Percentiles rank a stretch among this genome's conserved stretches.
phyloP scores from a whole-genome alignment of 2,329 filamentous ascomycete genomes.

The Corniculantispora saksenae region DNA sequence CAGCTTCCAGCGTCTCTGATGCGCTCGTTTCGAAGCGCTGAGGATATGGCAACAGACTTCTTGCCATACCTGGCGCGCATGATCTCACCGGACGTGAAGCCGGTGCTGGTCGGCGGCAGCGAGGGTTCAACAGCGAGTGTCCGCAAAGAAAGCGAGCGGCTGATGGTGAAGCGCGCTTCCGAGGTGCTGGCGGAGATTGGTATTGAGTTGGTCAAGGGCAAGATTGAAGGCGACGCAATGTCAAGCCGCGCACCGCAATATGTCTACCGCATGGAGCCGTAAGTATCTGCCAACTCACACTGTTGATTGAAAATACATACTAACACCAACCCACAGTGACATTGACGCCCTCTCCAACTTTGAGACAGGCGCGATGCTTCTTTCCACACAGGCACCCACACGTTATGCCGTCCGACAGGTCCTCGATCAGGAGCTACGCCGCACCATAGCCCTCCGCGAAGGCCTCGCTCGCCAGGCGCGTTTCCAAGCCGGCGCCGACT shows the following conservation, averaged over 20 bases:
- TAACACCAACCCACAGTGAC: slow-evolving; percentile 41
- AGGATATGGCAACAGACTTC: slow-evolving; percentile 78
- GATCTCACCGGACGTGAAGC: slow-evolving; percentile 86
- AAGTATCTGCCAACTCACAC: slow-evolving; percentile 37
- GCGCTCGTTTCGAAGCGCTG: slow-evolving; percentile 76
- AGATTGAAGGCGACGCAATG: slow-evolving; percentile 69
- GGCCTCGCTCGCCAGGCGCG: slow-evolving; percentile 66
- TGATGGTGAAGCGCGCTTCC: slow-evolving; percentile 77
- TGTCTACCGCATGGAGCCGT: slow-evolving; percentile 95
- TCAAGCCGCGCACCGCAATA: slow-evolving; percentile 65
- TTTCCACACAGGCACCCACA: slow-evolving; percentile 66
- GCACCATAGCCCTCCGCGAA: slow-evolving; percentile 67
- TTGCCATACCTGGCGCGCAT: slow-evolving; percentile 83
- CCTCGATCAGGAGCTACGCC: slow-evolving; percentile 84
- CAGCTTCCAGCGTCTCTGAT: slow-evolving; percentile 71
- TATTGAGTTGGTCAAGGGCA: slow-evolving; percentile 76
- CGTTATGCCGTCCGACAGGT: slow-evolving; percentile 94
- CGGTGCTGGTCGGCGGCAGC: slow-evolving; percentile 76
- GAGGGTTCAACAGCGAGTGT: slow-evolving; percentile 76
- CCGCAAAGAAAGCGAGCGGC: slow-evolving; percentile 80
- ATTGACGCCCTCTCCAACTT: slow-evolving; percentile 80
- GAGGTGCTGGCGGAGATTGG: slow-evolving; percentile 81
- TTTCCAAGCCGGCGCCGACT: slow-evolving; percentile 48
- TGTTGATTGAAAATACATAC: background rate
- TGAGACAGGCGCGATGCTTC: slow-evolving; percentile 62